A percentile compares a stretch with the other conserved stretches of the same genome.
Conservation (phyloP, 768 basidiomycete genomes). For the Suillus luteus region DNA sequence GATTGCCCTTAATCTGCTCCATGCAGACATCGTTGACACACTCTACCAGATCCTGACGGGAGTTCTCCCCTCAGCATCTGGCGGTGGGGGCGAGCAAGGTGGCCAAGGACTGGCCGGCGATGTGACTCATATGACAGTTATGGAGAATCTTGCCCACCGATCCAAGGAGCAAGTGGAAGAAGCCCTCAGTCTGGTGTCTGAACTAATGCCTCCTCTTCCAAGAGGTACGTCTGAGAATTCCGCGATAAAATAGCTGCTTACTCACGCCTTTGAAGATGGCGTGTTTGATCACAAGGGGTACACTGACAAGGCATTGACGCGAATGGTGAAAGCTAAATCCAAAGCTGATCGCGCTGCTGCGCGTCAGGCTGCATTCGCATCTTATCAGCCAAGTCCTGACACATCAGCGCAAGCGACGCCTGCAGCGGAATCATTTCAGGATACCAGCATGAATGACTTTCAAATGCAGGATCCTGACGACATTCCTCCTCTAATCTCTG, state of each 20-base stretch:
- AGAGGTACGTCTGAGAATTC: conserved; percentile 57
- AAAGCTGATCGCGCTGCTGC: conserved; percentile 80
- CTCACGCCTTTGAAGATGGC: conserved; percentile 59
- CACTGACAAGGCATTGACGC: conserved; percentile 80
- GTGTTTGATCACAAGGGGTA: conserved; percentile 93
- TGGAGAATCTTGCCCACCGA: conserved; percentile 95
- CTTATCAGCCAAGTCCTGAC: conserved; percentile 2
- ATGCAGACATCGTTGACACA: conserved; percentile 91
- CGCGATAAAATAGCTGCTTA: neutral
- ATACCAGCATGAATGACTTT: conserved; percentile 34
- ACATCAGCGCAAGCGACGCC: conserved; percentile 30
- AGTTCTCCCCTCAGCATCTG: conserved; percentile 72
- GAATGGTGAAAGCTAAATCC: conserved; percentile 78
- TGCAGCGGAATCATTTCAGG: conserved; percentile 25
- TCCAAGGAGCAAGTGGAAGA: conserved; percentile 99
- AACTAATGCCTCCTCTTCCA: conserved; percentile 90
- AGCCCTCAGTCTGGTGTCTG: conserved; percentile 83
- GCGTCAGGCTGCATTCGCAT: conserved; percentile 47
- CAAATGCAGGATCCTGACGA: conserved; percentile 47
- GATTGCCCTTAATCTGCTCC: conserved; percentile 82
- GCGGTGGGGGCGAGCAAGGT: conserved; percentile 47
- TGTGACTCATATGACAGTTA: conserved; percentile 93
- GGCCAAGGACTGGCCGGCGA: conserved; percentile 87
- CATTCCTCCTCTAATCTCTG: conserved; percentile 34
- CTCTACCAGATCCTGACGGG: conserved; percentile 95